These are phyloP conservation scores for Xylaria venustula DNA, from an alignment of 495 filamentous ascomycete genomes.

Conservation along the genomic window DNA sequence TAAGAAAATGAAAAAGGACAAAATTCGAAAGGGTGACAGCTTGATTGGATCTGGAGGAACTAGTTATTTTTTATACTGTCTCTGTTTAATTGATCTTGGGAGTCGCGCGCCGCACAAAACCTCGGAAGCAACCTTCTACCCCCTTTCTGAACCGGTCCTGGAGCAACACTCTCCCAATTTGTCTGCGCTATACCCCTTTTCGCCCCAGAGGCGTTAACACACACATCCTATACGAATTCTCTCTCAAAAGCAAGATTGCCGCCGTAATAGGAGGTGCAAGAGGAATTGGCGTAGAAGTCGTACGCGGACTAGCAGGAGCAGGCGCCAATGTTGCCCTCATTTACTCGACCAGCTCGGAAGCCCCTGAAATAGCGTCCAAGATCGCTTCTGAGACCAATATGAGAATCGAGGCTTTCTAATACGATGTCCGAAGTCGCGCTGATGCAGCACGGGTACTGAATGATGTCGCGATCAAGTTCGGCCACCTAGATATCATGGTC, in stretches of 20 bases:
- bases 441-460: slow-evolving; percentile 45
- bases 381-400: slow-evolving; percentile 51
- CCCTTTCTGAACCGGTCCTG: too few species aligned
- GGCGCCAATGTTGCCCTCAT: slow-evolving; percentile 40
- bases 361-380: slow-evolving; percentile 47
- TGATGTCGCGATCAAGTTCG: slow-evolving; percentile 42
- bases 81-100: too few species aligned
- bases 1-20: too few species aligned
- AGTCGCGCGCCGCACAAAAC: too few species aligned
- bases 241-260: slow-evolving; percentile 40
- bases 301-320: slow-evolving; percentile 38
- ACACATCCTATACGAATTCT: slow-evolving; percentile 35
- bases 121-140: too few species aligned
- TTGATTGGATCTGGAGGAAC: too few species aligned
- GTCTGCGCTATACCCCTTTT: slow-evolving; percentile 22
- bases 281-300: slow-evolving; percentile 40
- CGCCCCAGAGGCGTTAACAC: slow-evolving; percentile 20
- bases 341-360: slow-evolving; percentile 19
- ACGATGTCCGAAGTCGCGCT: slow-evolving; percentile 54
- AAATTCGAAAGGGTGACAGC: too few species aligned
- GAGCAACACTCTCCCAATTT: too few species aligned
- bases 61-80: too few species aligned
- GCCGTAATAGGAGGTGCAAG: slow-evolving; percentile 45
- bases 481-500: slow-evolving; percentile 32
- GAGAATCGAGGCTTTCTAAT: slow-evolving; percentile 55